phyloP scores from a whole-genome alignment of 139 green algal genomes.

The Raphidocelis subcapitata region DNA sequence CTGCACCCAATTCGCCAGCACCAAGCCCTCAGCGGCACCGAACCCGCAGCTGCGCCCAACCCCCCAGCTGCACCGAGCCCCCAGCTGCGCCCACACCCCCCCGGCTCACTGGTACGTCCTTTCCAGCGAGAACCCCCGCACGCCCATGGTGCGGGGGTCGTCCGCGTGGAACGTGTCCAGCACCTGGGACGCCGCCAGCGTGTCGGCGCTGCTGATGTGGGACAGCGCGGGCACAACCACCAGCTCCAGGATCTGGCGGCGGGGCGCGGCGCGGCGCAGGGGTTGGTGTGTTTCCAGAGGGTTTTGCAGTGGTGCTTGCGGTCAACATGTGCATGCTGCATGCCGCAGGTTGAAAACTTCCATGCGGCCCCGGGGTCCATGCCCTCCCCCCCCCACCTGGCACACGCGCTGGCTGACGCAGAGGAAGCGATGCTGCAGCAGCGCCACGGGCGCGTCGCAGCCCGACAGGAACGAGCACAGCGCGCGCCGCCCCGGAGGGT shows the following conservation, averaged over 20 bases:
- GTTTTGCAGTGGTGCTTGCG: too few species aligned
- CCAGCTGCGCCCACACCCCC: too few species aligned
- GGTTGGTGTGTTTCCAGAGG: too few species aligned
- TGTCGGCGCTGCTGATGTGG: background rate
- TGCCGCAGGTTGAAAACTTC: too few species aligned
- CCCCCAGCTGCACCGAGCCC: too few species aligned
- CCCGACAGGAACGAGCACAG: constrained; percentile 2
- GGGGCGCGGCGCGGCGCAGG: too few species aligned
- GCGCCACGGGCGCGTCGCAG: constrained; percentile 6
- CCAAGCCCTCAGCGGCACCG: too few species aligned
- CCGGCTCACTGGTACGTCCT: constrained; percentile 13
- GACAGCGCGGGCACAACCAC: constrained; percentile 16
- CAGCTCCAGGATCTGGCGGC: constrained; percentile 23
- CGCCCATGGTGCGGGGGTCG: constrained; percentile 11
- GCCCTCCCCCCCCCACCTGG: constrained; percentile 1
- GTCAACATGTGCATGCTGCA: too few species aligned
- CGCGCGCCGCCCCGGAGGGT: constrained; percentile 7
- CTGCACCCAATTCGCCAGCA: background rate
- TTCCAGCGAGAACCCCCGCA: constrained; percentile 16
- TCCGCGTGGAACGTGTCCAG: constrained; percentile 17
- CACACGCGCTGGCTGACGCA: constrained; percentile 19
- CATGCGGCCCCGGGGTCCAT: too few species aligned
- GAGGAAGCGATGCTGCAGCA: constrained; percentile 29
- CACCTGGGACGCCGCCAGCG: constrained; percentile 1
- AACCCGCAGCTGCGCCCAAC: too few species aligned